phyloP scores from a whole-genome alignment of 2,329 filamentous ascomycete species.

The Pyrenophora tritici-repentis region DNA sequence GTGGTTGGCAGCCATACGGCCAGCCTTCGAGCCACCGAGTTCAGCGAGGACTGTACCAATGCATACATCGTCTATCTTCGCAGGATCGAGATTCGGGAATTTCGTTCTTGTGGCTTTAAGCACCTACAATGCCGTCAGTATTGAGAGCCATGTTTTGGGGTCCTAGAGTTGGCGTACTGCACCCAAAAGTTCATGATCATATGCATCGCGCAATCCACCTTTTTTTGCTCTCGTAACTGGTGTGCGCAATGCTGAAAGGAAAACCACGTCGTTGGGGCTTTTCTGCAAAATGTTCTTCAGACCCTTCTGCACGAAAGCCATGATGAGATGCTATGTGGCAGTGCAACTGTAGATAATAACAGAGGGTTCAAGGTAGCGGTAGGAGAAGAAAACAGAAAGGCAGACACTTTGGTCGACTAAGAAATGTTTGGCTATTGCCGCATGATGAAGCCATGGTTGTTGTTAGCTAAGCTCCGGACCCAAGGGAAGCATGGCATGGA shows the following conservation, averaged over 20 bases:
- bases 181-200: constrained; percentile 85
- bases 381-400: constrained; percentile 3
- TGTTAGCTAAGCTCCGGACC: constrained; percentile 32
- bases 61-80: constrained; percentile 76
- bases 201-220: constrained; percentile 82
- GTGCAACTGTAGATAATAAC: constrained; percentile 19
- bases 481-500: constrained; percentile 23
- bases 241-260: constrained; percentile 88
- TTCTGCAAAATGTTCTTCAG: constrained; percentile 78
- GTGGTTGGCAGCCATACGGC: constrained; percentile 87
- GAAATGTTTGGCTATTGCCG: constrained; percentile 14
- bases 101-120: constrained; percentile 71
- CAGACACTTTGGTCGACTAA: constrained; percentile 1
- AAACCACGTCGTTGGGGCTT: constrained; percentile 78
- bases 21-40: constrained; percentile 87
- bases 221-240: constrained; percentile 83
- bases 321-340: constrained; percentile 24
- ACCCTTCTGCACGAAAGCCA: constrained; percentile 62
- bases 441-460: constrained; percentile 28
- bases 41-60: constrained; percentile 90
- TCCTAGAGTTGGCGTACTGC: constrained; percentile 48
- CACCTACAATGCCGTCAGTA: constrained; percentile 44
- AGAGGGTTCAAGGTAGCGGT: neutral
- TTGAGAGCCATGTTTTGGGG: constrained; percentile 47
- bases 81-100: constrained; percentile 72